Evolutionary conservation across 495 filamentous ascomycete genomes (phyloP), one percentile per base, ranked within the genome.

Genomic region (Hypoxylon intermedium): DNA sequence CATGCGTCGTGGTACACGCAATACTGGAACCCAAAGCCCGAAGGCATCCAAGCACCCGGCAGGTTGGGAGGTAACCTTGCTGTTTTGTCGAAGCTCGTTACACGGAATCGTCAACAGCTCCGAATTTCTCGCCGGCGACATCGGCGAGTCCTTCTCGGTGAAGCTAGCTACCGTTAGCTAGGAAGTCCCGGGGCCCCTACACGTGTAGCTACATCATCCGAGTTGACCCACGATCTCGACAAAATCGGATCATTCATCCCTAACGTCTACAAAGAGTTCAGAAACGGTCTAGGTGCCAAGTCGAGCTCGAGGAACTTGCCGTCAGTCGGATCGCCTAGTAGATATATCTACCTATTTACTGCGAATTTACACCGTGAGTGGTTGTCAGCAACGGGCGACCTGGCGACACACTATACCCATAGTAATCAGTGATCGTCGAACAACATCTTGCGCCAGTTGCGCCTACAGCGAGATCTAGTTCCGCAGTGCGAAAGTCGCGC

Each of bases 1-100:
- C n/a, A 52, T 55, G 33, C 43, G 36, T 54, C 21, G 54, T 47
- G 20, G 62, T 52, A 60, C 51, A 55, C 50, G 55, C 56, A 52
- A 65, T 51, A 50, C 23, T 34, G 7, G 33, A 20, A 40, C 46
- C 16, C 19, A 34, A 21, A 31, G 28, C 23, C 19, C 24, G 28
- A 19, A 52, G 34, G 47, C 24, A 26, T n/a, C n/a, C n/a, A n/a
- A n/a, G 47, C 47, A 45, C 48, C 28, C 47, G 30, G 53, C 7
- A 28, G 24, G 49, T 48, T 15, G 41, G 48, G 37, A 47, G 20
- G 41, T 23, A 15, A 37, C 53, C 53, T 41, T 26, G 3, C 4
- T 26, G 4, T 7, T 7, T 3, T 23, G 53, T 48, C 9, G 15
- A 48, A 21, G 33, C 41, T 44, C 43, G 54, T 24, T 53, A 40